These are phyloP conservation scores for Porogramme epimiltina DNA, from an alignment of 1,284 basidiomycete species.

Conservation along the genomic window DNA sequence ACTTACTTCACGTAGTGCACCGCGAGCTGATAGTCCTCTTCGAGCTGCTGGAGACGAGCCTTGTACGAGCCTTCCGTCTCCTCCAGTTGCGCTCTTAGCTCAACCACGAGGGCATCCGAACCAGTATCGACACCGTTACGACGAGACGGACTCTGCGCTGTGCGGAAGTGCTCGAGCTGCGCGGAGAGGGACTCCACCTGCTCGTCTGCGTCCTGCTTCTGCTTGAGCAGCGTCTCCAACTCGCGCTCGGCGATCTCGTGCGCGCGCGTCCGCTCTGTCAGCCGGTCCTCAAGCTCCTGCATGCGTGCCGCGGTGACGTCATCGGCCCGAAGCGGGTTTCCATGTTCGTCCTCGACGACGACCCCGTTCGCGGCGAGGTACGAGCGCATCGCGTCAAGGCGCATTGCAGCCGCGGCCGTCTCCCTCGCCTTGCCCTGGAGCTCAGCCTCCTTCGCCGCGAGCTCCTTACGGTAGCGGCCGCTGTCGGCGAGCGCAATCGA, in stretches of 20 bases:
- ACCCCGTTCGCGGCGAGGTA: slow-evolving; percentile 91
- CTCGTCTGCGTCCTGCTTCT: slow-evolving; percentile 74
- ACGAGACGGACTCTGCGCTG: slow-evolving; percentile 50
- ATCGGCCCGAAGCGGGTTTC: slow-evolving; percentile 45
- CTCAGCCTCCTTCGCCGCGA: slow-evolving; percentile 70
- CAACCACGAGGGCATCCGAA: slow-evolving; percentile 58
- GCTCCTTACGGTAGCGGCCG: slow-evolving; percentile 71
- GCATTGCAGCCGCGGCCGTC: slow-evolving; percentile 74
- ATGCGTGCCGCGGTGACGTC: slow-evolving; percentile 53
- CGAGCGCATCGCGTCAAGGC: slow-evolving; percentile 81
- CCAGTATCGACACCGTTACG: slow-evolving; percentile 31
- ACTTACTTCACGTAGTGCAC: slow-evolving; percentile 90
- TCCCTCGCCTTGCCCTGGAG: slow-evolving; percentile 70
- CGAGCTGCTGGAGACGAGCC: slow-evolving; percentile 80
- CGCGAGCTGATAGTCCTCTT: slow-evolving; percentile 93
- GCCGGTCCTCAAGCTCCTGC: slow-evolving; percentile 72
- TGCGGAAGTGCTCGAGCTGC: slow-evolving; percentile 66
- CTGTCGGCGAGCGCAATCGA: slow-evolving; percentile 72
- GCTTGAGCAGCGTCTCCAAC: slow-evolving; percentile 60
- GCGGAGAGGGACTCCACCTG: slow-evolving; percentile 65
- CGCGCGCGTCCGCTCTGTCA: slow-evolving; percentile 70
- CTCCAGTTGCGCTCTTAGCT: slow-evolving; percentile 74
- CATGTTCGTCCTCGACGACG: slow-evolving; percentile 69
- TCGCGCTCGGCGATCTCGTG: slow-evolving; percentile 78
- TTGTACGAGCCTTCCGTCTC: slow-evolving; percentile 82